Evolutionary conservation across 73 alveolate species (phyloP).

Genomic region (Tetrahymena malaccensis): DNA sequence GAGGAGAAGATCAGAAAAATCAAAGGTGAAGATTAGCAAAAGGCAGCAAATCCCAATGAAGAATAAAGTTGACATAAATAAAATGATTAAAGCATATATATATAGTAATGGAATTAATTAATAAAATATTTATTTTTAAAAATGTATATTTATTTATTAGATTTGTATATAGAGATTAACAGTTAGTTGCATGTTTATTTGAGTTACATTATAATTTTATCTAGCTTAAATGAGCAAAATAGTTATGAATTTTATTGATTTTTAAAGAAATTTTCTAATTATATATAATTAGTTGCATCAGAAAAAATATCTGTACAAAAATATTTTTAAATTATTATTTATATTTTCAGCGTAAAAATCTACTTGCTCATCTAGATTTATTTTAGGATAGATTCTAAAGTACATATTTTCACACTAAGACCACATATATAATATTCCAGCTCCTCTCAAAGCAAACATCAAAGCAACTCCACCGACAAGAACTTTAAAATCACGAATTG

Average conservation of each 20-base stretch:
- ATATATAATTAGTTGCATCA: not conserved
- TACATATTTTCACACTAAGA: not conserved
- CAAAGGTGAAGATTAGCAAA: not conserved
- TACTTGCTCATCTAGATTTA: not conserved
- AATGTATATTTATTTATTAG: not conserved
- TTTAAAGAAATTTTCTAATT: not conserved
- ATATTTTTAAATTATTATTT: not conserved
- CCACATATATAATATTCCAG: not conserved
- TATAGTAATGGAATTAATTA: not conserved
- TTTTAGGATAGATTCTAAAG: not conserved
- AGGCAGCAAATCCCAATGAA: not conserved
- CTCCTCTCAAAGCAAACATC: not conserved
- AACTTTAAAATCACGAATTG: not conserved
- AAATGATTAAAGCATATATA: not conserved
- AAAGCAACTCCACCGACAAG: not conserved
- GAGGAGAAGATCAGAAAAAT: not conserved
- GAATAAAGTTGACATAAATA: not conserved
- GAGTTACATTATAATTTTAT: too few species aligned
- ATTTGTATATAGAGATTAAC: not conserved
- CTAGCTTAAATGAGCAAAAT: too few species aligned
- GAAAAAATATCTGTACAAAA: not conserved
- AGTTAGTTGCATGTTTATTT: too few species aligned
- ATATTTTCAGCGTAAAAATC: not conserved
- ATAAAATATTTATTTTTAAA: not conserved
- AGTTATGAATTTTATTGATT: too few species aligned